Conservation (phyloP, 1,139 yeast species). For the Saccharomyces pastorianus region DNA sequence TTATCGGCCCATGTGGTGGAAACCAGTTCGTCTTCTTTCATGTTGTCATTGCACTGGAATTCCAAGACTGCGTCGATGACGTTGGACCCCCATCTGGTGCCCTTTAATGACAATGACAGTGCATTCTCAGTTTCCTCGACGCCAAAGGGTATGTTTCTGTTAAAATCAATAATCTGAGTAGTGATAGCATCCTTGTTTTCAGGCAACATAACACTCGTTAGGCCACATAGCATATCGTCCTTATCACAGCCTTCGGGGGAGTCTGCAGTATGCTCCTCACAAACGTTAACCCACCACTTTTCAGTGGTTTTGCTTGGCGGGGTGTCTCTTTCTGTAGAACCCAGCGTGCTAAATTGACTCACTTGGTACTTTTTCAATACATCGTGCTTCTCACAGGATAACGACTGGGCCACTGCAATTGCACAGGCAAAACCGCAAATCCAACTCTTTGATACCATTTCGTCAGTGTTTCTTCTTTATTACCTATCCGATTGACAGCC, state of each 20-base stretch:
- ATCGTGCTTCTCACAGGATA: constrained; percentile 20
- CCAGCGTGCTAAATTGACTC: constrained; percentile 7
- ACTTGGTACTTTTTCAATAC: constrained; percentile 22
- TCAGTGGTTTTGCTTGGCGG: constrained; percentile 67
- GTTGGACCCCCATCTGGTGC: constrained; percentile 66
- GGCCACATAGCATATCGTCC: constrained; percentile 64
- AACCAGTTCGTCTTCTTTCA: constrained; percentile 32
- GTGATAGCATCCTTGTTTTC: constrained; percentile 28
- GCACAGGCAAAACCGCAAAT: background rate
- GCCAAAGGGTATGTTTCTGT: constrained; percentile 8
- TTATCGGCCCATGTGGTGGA: constrained; percentile 21
- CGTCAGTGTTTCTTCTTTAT: background rate
- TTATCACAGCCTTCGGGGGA: constrained; percentile 46
- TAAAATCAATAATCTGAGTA: constrained; percentile 25
- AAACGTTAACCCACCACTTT: constrained; percentile 66
- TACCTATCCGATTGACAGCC: background rate
- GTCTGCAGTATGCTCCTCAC: constrained; percentile 40
- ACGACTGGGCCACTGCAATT: constrained; percentile 5
- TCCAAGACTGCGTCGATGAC: constrained; percentile 44
- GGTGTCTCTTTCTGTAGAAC: constrained; percentile 40
- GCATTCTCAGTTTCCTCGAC: constrained; percentile 13
- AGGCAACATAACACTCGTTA: constrained; percentile 46
- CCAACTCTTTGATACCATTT: background rate
- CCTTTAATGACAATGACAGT: constrained; percentile 41
- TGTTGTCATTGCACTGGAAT: constrained; percentile 43